phyloP scores from a whole-genome alignment of 2,329 filamentous ascomycete genomes.

The Trichoderma atrobrunneum region DNA sequence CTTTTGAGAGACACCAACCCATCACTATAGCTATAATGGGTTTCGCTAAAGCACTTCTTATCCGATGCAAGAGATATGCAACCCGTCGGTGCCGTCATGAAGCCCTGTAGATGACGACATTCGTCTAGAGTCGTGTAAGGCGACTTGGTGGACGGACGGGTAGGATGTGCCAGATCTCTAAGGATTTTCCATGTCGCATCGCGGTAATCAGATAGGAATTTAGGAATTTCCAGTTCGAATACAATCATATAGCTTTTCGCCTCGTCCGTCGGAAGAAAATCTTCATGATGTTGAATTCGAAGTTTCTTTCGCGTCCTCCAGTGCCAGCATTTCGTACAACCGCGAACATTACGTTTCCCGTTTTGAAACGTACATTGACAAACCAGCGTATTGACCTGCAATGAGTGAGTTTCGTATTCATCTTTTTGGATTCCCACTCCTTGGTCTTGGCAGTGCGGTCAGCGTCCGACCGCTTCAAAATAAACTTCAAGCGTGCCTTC shows the following conservation, averaged over 20 bases:
- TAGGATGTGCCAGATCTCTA: not conserved
- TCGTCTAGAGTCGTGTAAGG: not conserved
- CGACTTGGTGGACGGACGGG: not conserved
- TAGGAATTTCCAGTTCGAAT: constrained; percentile 43
- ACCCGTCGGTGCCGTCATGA: not conserved
- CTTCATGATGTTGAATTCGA: constrained; percentile 24
- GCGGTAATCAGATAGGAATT: constrained; percentile 41
- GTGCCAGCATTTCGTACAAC: constrained; percentile 13
- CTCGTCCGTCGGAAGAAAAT: constrained; percentile 26
- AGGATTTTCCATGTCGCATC: constrained; percentile 22
- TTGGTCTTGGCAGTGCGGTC: not conserved
- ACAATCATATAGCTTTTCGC: constrained; percentile 44
- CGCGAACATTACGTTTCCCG: not conserved
- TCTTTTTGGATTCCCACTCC: not conserved
- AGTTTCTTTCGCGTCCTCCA: constrained; percentile 9
- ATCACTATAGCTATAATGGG: constrained; percentile 24
- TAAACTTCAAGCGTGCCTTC: not conserved
- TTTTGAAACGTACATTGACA: constrained; percentile 23
- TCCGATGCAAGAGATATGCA: constrained; percentile 25
- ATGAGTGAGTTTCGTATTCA: constrained; percentile 22
- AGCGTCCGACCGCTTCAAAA: not conserved
- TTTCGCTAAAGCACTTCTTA: constrained; percentile 29
- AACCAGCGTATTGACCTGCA: not conserved
- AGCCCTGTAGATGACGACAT: constrained; percentile 7
- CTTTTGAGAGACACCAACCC: not conserved